These are phyloP conservation scores for Trichaptum fuscoviolaceum DNA, from an alignment of 768 basidiomycete genomes.

Conservation along the genomic window DNA sequence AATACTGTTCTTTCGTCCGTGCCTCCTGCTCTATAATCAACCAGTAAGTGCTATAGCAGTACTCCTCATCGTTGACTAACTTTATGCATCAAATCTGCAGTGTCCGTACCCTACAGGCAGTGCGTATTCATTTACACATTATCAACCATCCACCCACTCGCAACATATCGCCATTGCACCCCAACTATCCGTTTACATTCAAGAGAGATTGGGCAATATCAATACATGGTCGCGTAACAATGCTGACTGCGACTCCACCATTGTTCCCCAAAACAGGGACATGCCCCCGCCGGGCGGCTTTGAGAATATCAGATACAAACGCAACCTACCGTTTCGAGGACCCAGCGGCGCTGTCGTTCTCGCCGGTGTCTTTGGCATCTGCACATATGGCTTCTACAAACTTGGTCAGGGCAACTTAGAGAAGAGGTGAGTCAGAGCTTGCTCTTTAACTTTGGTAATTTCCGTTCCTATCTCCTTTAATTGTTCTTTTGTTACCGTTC, in stretches of 20 bases:
- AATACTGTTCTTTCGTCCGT: background rate
- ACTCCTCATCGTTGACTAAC: background rate
- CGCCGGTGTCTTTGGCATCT: constrained; percentile 79
- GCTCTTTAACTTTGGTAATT: background rate
- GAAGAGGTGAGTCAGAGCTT: constrained; percentile 65
- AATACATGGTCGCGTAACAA: background rate
- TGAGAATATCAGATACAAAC: constrained; percentile 89
- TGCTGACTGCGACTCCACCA: background rate
- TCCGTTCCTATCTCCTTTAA: background rate
- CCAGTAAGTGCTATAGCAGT: background rate
- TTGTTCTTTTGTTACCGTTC: background rate
- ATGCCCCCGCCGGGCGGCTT: constrained; percentile 95
- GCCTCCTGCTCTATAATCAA: background rate
- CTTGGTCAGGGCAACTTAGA: constrained; percentile 89
- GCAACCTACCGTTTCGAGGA: constrained; percentile 87
- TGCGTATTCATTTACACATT: constrained; percentile 27
- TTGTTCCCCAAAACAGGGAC: constrained; percentile 50
- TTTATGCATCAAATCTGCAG: constrained; percentile 25
- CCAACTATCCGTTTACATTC: constrained; percentile 2
- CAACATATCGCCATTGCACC: constrained; percentile 9
- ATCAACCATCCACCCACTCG: constrained; percentile 16
- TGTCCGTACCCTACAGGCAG: constrained; percentile 63
- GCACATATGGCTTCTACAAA: constrained; percentile 88
- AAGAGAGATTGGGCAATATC: background rate
- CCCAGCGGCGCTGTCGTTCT: constrained; percentile 83